Evolutionary conservation across 352 stramenopile genomes (phyloP), one percentile per base, ranked within the genome.

Genomic region (Globisporangium apiculatum): DNA sequence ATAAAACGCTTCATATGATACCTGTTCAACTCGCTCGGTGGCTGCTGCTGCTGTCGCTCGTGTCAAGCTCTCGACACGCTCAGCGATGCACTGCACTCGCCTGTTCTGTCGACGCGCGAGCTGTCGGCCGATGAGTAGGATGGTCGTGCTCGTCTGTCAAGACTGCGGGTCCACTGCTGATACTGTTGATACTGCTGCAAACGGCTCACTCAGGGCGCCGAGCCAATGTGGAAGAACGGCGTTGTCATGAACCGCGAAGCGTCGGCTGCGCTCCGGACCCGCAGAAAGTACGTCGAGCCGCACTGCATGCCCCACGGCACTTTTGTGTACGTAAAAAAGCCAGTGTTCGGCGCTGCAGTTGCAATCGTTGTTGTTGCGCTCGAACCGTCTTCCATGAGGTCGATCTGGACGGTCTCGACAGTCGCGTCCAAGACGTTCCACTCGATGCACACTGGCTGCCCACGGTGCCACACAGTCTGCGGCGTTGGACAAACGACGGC

Each of bases 231-330:
- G 62, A 94, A 87, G 54, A 86, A 82, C 46, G 66, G 68, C 41
- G 76, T 89, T 5, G 78, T 87, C 53, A 79, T 76, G 54, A 67
- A 89, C 7, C 79, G 76, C 9, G 67, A 62, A 11, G 64, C 52
- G 18, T 77, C 69, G 8, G 67, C 65, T 0, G 63, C 62, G 43
- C 71, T 71, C 46, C 73, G 85, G 45, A 94, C 67, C 31, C 77
- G 76, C 36, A 94, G 57, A 57, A 92, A 89, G 73, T 92, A 94
- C 51, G 83, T 85, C 55, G 73, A 69, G 48, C 84, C 84, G 51
- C 68, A 78, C 40, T 81, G 72, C 76, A 94, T 90, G 47, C 84
- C 84, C 84, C 84, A 94, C n/a, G 82, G 84, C 48, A 94, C 84
- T 51, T 81, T 83, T 45, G 62, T 66, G 60, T 92, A 91, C 17